Base-by-base conservation (phyloP, 2,329 filamentous ascomycete species). In the Fusarium avenaceum region DNA sequence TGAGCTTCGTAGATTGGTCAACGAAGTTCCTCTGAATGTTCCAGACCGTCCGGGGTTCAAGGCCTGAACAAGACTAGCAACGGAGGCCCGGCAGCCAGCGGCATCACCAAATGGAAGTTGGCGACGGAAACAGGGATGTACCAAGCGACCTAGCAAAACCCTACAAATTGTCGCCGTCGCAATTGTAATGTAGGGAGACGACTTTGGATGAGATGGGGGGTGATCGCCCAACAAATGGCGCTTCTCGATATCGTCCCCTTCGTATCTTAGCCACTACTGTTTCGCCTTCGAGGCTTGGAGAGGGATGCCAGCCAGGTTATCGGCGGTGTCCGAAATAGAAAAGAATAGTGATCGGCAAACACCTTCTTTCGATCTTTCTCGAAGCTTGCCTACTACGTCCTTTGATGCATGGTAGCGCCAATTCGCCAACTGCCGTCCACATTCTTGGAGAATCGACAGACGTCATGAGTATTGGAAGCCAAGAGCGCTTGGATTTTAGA, bases 21-120 rank as follows among this genome's bases (percentile, higher is more conserved):
- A 49, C 20, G 43, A 66, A 71, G 67, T 71, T 67, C 65, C 50
- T 52, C 40, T 35, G 46, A 61, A 57, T 28, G 70, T 60, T 67
- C 68, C 57, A 72, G 70, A 70, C 70, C 52, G 39, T 58, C 63
- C 26, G 44, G 57, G 65, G 70, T 56, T 58, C 38, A 42, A 49
- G 53, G 38, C 51, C 45, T 38, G 51, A 63, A 66, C 28, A 43
- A 44, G 43, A 32, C 52, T 69, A 59, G 61, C 19, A 28, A 53
- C 52, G 44, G 39, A 43, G 38, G 28, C 57, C 61, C 53, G 61
- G 59, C 45, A 69, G 58, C 51, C 50, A 57, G 49, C 65, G 65
- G 65, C 65, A 51, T 56, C 63, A 66, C 56, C 48, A 62, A 35
- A 51, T 57, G 42, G 65, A 69, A 51, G 61, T 69, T 55, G 66